Evolutionary conservation across 2,329 filamentous ascomycete genomes (phyloP).

Genomic region (Colletotrichum agaves): DNA sequence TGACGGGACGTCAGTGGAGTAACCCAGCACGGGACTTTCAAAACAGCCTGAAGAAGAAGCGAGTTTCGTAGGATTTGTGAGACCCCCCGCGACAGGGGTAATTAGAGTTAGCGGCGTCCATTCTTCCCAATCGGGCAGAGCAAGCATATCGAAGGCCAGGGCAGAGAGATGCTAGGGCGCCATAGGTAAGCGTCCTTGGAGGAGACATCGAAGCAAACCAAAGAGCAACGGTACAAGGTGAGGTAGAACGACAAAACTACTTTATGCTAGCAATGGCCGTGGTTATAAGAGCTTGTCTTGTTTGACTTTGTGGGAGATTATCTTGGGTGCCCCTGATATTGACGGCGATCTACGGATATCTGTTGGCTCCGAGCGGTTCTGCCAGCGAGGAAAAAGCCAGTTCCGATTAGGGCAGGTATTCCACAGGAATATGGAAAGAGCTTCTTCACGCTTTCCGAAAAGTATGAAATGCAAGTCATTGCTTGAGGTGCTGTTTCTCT

Average conservation of each 20-base stretch:
- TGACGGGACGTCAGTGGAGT: conserved; percentile 20
- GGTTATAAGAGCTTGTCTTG: background rate
- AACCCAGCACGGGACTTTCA: conserved; percentile 39
- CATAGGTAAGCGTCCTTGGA: background rate
- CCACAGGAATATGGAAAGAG: background rate
- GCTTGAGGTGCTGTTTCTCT: background rate
- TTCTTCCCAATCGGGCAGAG: background rate
- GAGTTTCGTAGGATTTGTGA: conserved; percentile 50
- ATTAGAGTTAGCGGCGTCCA: conserved; percentile 32
- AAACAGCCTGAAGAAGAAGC: conserved; percentile 52
- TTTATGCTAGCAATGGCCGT: background rate
- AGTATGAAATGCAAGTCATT: conserved; percentile 18
- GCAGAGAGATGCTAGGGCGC: background rate
- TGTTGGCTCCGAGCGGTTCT: background rate
- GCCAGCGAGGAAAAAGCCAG: background rate
- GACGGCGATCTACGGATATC: background rate
- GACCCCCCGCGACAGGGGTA: conserved; percentile 38
- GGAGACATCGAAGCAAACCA: too few relatives aligned
- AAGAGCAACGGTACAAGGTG: too few relatives aligned
- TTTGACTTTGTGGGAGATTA: too few relatives aligned
- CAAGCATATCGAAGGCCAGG: background rate
- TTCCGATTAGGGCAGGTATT: background rate
- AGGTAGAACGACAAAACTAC: too few relatives aligned
- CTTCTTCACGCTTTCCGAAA: background rate
- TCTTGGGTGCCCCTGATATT: background rate